Evolutionary conservation across 345 rosid genomes (phyloP).

Genomic region (Lagerstroemia speciosa): DNA sequence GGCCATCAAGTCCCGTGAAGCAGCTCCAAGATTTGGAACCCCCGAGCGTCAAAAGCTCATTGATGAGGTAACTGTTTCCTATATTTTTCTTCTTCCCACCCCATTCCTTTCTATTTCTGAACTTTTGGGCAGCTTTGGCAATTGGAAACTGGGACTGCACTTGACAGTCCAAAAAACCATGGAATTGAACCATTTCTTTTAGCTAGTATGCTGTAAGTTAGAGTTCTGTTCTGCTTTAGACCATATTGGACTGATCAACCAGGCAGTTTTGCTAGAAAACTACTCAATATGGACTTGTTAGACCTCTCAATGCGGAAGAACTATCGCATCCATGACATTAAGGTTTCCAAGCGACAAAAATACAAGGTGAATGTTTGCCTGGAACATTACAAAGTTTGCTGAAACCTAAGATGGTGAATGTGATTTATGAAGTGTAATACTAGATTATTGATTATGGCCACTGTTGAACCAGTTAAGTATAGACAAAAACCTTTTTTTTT

Average conservation of each 20-base stretch:
- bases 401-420: too few species aligned
- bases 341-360: too few species aligned
- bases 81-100: not conserved
- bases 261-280: not conserved
- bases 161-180: not conserved
- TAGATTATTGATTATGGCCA: too few species aligned
- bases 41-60: slow-evolving; percentile 82
- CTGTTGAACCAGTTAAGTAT: too few species aligned
- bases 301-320: too few species aligned
- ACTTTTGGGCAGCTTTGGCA: not conserved
- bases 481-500: too few species aligned
- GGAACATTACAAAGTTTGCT: not conserved
- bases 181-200: not conserved
- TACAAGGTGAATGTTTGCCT: too few species aligned
- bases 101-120: not conserved
- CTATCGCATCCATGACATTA: too few species aligned
- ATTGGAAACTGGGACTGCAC: not conserved
- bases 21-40: slow-evolving; percentile 45
- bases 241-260: not conserved
- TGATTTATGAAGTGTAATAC: too few species aligned
- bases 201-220: too few species aligned
- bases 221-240: not conserved
- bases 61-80: slow-evolving; percentile 47
- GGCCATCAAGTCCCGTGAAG: slow-evolving; percentile 80
- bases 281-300: too few species aligned